phyloP scores from a whole-genome alignment of 208 protist genomes.

The Acanthamoeba castellanii region DNA sequence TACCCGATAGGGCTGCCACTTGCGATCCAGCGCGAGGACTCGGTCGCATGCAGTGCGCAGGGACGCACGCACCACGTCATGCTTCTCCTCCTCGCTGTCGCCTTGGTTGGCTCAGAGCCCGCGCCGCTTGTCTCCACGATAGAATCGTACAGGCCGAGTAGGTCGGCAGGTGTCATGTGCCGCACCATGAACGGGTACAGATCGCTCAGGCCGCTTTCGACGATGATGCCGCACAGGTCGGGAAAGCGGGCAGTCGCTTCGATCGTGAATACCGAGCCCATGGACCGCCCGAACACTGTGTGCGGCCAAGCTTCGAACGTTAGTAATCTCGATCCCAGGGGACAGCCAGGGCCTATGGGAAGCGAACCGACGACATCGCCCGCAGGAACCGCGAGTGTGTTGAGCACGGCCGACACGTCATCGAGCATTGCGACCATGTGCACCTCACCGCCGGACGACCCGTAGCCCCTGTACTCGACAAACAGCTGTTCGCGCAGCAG shows the following conservation, averaged over 20 bases:
- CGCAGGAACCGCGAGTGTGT: neutral
- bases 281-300: neutral
- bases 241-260: neutral
- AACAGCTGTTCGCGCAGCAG: neutral
- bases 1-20: neutral
- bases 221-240: neutral
- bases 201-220: slow-evolving; percentile 1
- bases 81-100: neutral
- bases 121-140: neutral
- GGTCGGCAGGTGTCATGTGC: neutral
- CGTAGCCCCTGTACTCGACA: neutral
- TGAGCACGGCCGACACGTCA: neutral
- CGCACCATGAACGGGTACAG: neutral
- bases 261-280: neutral
- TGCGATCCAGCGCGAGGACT: neutral
- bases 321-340: neutral
- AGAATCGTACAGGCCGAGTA: neutral
- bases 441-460: neutral
- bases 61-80: neutral
- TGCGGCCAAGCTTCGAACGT: neutral
- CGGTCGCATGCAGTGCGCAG: neutral
- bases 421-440: neutral
- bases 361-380: neutral
- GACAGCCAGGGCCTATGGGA: neutral
- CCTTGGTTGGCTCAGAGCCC: neutral